These are phyloP conservation scores for Canna indica DNA, from an alignment of 176 grass and related monocot genomes.

Conservation along the genomic window DNA sequence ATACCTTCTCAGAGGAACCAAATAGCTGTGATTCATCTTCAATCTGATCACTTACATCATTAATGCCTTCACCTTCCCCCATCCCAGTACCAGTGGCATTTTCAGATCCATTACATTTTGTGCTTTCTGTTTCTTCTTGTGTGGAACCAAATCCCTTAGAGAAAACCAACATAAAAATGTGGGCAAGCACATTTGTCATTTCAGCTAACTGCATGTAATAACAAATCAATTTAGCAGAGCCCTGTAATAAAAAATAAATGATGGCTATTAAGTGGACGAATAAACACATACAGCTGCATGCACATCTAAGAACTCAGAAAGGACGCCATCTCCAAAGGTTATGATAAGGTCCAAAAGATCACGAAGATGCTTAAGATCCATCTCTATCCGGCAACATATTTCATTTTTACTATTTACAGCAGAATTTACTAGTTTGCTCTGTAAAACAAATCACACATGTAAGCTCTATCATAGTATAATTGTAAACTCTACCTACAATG, in stretches of 20 bases:
- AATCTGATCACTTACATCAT: constrained; percentile 76
- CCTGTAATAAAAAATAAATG: constrained; percentile 16
- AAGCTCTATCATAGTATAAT: background rate
- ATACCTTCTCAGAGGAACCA: constrained; percentile 51
- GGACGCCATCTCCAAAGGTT: constrained; percentile 59
- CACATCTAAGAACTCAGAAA: constrained; percentile 72
- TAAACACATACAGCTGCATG: constrained; percentile 47
- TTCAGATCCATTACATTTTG: constrained; percentile 32
- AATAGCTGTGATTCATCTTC: constrained; percentile 66
- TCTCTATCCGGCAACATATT: constrained; percentile 35
- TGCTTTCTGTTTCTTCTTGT: constrained; percentile 59
- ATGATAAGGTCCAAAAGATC: constrained; percentile 41
- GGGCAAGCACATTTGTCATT: constrained; percentile 65
- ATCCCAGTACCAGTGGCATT: constrained; percentile 83
- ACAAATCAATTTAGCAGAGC: background rate
- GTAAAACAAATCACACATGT: constrained; percentile 14
- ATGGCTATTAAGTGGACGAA: background rate
- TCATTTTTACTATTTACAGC: constrained; percentile 42
- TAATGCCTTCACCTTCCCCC: constrained; percentile 76
- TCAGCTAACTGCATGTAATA: constrained; percentile 61
- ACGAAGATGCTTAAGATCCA: constrained; percentile 50
- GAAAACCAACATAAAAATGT: constrained; percentile 67
- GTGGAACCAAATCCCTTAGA: constrained; percentile 69
- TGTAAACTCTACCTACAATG: background rate
- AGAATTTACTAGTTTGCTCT: constrained; percentile 18